Evolutionary conservation across 805 yeast genomes (phyloP), one percentile per base, ranked within the genome.

Genomic region (Metschnikowia orientalis): DNA sequence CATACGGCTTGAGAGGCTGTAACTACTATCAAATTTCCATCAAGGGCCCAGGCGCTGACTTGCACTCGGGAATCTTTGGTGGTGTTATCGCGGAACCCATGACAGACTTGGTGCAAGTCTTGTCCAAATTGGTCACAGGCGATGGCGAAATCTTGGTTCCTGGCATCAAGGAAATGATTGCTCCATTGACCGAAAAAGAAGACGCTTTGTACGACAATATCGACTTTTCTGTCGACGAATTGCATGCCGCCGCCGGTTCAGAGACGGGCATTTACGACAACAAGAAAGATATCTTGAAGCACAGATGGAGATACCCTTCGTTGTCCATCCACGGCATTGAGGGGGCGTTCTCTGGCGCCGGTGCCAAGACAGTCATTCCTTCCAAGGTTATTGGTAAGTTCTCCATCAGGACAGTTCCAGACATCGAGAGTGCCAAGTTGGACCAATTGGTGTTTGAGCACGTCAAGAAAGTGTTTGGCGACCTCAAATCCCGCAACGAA

Each of bases 281-380:
- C 57, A 85, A 87, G 63, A 79, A 87, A 65, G 81, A 80, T 39
- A 88, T 95, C 39, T 74, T 92, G 52, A 90, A 88, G 83, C 97
- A 89, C 63, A 80, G 98, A 75, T 92, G 99, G 99, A 82, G 99
- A 73, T 88, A 72, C 66, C 99, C 99, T 36, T 87, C 97, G 6
- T 71, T 92, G 51, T 89, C 97, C 2, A 61, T 92, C 46, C 99
- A 92, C 63, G 99, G 99, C 48, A 75, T 92, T 35, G 98, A 92
- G 65, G 98, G 98, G 44, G 99, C 97, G 5, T 92, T 92, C 61
- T 80, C 82, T 29, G 90, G 84, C 26, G 74, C 83, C 28, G 99
- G 99, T 45, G 99, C 97, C 38, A 92, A 92, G 71, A 92, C 99
- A 20, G 99, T 92, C 32, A 92, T 92, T 46, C 99, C 99, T 21